These are phyloP conservation scores for Maudiozyma saulgeensis DNA, from an alignment of 805 yeast species.

Conservation along the genomic window DNA sequence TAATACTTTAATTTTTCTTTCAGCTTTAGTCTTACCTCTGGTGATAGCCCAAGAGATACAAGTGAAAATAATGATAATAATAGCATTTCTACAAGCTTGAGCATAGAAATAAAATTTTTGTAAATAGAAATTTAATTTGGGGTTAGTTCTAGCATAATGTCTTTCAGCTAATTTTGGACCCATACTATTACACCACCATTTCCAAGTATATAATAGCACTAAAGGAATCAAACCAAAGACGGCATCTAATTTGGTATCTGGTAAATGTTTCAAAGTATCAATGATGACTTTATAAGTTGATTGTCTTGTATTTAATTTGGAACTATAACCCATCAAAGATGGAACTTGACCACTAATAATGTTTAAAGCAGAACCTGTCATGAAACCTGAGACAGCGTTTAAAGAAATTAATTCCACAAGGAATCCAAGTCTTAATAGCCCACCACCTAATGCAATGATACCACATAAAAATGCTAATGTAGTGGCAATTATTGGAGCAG, in stretches of 20 bases:
- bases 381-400: slow-evolving; percentile 90
- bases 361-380: slow-evolving; percentile 86
- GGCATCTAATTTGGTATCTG: slow-evolving; percentile 64
- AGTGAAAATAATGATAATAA: slow-evolving; percentile 74
- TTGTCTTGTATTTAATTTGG: slow-evolving; percentile 58
- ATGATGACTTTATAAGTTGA: slow-evolving; percentile 64
- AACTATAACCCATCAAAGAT: slow-evolving; percentile 66
- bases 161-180: slow-evolving; percentile 58
- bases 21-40: slow-evolving; percentile 36
- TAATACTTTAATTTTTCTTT: slow-evolving; percentile 42
- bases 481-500: slow-evolving; percentile 72
- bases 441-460: slow-evolving; percentile 72
- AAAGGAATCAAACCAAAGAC: slow-evolving; percentile 80
- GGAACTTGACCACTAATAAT: slow-evolving; percentile 84
- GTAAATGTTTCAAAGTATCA: slow-evolving; percentile 61
- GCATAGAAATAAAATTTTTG: slow-evolving; percentile 52
- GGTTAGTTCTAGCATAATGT: slow-evolving; percentile 18
- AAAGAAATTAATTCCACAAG: slow-evolving; percentile 79
- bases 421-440: slow-evolving; percentile 77
- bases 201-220: slow-evolving; percentile 63
- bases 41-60: slow-evolving; percentile 73
- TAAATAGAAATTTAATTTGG: slow-evolving; percentile 11
- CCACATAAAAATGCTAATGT: slow-evolving; percentile 76
- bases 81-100: slow-evolving; percentile 71
- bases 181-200: slow-evolving; percentile 43